Evolutionary conservation across 768 basidiomycete species (phyloP), one percentile per base, ranked within the genome.

Genomic region (Tylopilus subfusipes): DNA sequence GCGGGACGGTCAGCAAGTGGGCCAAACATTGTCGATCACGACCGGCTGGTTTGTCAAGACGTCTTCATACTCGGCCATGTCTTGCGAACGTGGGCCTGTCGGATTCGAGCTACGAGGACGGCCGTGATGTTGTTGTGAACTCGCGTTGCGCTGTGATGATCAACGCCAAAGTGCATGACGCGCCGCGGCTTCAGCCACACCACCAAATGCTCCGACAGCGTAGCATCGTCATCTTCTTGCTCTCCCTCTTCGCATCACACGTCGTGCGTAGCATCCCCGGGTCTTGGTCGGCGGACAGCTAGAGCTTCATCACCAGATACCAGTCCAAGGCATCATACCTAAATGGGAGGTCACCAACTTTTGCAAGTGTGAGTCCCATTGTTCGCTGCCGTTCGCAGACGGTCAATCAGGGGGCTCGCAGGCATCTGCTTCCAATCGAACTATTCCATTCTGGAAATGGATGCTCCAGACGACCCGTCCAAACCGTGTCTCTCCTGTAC

Each of bases 1-100:
- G n/a, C 42, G 60, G 39, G 46, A 64, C 57, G 67, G 61, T 54
- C 55, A 63, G 53, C 57, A 53, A 53, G 56, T 48, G 50, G 53
- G 30, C 39, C 86, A 62, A 59, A 96, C 95, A 76, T 98, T 98
- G 79, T 98, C 96, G 66, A 98, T 97, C 60, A 98, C 96, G 54
- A 98, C 94, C 6, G 96, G 96, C 74, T 98, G 96, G 76, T 98
- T 98, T 54, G 95, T 96, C 70, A 97, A 82, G 62, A 93, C 91
- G 70, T 93, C 91, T 71, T 93, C 91, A 73, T 85, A 93, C 76
- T 93, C 91, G 51, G 85, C 81, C 91, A 93, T 93, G 55, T 61
- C 27, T 56, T 21, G 50, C 38, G 56, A 53, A 47, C 27, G 54
- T 47, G 58, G 29, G 44, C n/a, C 43, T 16, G 60, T 63, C 25